These are phyloP conservation scores for Penicillium sp. DNA, from an alignment of 2,329 filamentous ascomycete genomes.

Conservation along the genomic window DNA sequence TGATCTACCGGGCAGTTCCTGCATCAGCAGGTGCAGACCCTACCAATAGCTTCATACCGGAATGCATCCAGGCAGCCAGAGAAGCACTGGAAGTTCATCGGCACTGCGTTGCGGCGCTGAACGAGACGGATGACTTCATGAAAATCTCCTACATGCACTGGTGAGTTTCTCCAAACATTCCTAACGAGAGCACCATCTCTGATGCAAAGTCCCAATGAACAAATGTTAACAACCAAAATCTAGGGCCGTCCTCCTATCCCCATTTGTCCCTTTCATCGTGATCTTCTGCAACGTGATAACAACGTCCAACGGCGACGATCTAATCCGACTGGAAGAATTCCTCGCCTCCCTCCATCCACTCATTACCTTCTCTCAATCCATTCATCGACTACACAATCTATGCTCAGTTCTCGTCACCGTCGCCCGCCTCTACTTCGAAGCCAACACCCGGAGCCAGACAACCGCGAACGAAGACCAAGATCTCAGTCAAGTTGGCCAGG, in stretches of 20 bases:
- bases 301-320: conserved; percentile 53
- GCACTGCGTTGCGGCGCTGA: conserved; percentile 27
- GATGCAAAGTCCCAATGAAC: neutral
- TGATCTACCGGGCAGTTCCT: conserved; percentile 45
- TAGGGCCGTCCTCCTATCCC: conserved; percentile 44
- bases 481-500: conserved; percentile 54
- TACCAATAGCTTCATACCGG: conserved; percentile 34
- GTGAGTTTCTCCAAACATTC: conserved; percentile 19
- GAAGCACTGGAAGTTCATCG: conserved; percentile 37
- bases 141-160: conserved; percentile 40
- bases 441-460: conserved; percentile 57
- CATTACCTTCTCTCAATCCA: conserved; percentile 56
- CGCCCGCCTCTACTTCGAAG: conserved; percentile 61
- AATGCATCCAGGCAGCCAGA: conserved; percentile 41
- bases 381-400: conserved; percentile 61
- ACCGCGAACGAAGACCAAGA: conserved; percentile 48
- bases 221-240: neutral
- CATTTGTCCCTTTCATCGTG: conserved; percentile 53
- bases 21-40: conserved; percentile 24
- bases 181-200: neutral
- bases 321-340: conserved; percentile 57
- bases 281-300: conserved; percentile 53
- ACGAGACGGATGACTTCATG: conserved; percentile 27
- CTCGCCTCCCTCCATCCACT: conserved; percentile 55
- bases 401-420: conserved; percentile 63